Base-by-base conservation (phyloP, 2,329 filamentous ascomycete species). In the Cytospora piceicola region DNA sequence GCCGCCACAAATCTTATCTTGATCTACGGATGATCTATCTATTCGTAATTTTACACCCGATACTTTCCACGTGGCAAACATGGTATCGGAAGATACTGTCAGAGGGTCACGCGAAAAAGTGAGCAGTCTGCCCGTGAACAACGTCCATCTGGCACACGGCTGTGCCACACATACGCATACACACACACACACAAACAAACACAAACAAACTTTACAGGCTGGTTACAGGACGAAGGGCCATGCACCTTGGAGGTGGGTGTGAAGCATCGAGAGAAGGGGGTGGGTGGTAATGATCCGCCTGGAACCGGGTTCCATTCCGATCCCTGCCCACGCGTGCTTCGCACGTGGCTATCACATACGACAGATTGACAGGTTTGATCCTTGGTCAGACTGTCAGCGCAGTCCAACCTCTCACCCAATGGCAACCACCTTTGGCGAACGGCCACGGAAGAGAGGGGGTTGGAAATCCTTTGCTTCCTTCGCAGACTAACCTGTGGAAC, bases 301-400 rank as follows among this genome's bases (percentile, higher is more conserved):
- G 9, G n/a, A 42, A 6, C n/a, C n/a, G 46, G 46, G 46, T 24
- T 49, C 42, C 20, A 46, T 8, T 46, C n/a, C 49, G 53, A 65
- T 65, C 63, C 63, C 42, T 65, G 63, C 42, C n/a, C 63, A 39
- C 63, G 63, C 63, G 61, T 65, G 34, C 51, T 14, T 22, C 53
- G 52, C 63, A 65, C 63, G 63, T 65, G 63, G 63, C 63, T 46
- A 29, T 20, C 24, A 30, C 22, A 29, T 49, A 49, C 8, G n/a
- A 22, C 46, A 24, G 46, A 6, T 9, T 46, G n/a, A 9, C 42
- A 46, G 42, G 42, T 49, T 14, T 49, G 20, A 49, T 49, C n/a
- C 46, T 20, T 24, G 46, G 34, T 24, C 46, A 9, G 46, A 49
- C 46, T 1, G 46, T 49, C 8, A 49, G 46, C 46, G 6, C 12